Base-by-base conservation (phyloP, 345 rosid genomes). In the Garcia nutans region DNA sequence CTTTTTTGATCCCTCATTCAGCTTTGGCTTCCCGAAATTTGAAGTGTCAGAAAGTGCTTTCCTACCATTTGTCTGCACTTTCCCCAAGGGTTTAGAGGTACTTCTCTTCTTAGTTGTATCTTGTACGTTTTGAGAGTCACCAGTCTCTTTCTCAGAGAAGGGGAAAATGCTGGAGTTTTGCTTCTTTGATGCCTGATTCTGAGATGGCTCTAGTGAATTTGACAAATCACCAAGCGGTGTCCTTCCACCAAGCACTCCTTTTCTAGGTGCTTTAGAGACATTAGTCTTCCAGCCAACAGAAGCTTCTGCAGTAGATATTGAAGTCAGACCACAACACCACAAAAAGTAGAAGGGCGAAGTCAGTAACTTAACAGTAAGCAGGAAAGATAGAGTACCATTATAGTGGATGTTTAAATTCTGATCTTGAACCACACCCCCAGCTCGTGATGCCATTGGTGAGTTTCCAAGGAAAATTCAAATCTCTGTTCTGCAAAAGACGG, bases 211-310 rank as follows among this genome's bases (percentile, higher is more conserved):
- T 72, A 84, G 72, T 12, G 90, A 84, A 70, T 90, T 90, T 17
- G 92, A 88, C 77, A 90, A 69, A 68, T 90, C 92, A 59, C 94
- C 86, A 19, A 90, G 94, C 1, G 92, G 90, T 65, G 79, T 90
- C 83, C 94, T 84, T 73, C 87, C 87, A 16, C 83, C 84, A 26
- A 79, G 59, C 68, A 75, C 83, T 61, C 83, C 85, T 64, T 80
- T 82, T 79, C 72, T 85, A 22, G 72, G 80, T 6, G 57, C 78
- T 70, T 83, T 84, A 23, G 79, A 67, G 67, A 67, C 77, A 24
- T 77, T 82, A 33, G 70, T 74, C 49, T 87, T 84, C 60, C 82
- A 77, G 52, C 76, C 81, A 72, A 71, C 67, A 69, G 89, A 78
- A 70, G 67, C 71, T 45, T 84, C 82, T 78, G 76, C 64, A 50